Conservation (phyloP, 2,329 filamentous ascomycete species). For the Aspergillus sp. region DNA sequence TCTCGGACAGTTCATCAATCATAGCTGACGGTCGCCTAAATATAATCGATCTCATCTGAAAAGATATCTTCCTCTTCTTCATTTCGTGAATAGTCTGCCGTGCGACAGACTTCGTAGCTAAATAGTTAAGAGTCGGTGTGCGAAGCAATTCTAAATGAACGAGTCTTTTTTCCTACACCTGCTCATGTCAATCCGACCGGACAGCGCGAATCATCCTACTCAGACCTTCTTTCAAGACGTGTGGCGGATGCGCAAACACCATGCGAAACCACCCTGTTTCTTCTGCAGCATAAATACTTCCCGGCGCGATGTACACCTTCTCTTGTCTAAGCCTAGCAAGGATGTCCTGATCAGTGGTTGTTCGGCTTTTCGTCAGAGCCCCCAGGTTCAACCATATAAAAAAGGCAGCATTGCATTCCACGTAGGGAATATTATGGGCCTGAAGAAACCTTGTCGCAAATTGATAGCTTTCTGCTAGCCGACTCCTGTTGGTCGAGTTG, state of each 20-base stretch:
- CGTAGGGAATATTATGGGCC: not conserved
- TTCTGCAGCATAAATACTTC: not conserved
- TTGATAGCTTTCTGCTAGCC: not conserved
- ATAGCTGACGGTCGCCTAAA: too few species aligned
- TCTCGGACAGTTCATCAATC: too few species aligned
- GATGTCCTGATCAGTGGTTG: not conserved
- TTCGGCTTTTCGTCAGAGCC: not conserved
- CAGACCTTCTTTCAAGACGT: not conserved
- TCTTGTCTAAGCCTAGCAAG: not conserved
- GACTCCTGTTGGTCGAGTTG: not conserved
- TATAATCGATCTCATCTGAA: too few species aligned
- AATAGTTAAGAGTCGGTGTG: not conserved
- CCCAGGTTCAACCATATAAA: not conserved
- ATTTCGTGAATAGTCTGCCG: too few species aligned
- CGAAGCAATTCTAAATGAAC: not conserved
- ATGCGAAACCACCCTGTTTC: not conserved
- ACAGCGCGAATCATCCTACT: not conserved
- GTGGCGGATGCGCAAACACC: not conserved
- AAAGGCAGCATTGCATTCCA: not conserved
- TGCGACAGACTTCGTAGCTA: too few species aligned
- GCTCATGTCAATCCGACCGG: not conserved
- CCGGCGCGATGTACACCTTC: not conserved
- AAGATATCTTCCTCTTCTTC: too few species aligned
- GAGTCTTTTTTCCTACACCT: not conserved
- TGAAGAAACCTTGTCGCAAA: not conserved